A percentile compares a stretch with the other conserved stretches of the same genome.
phyloP scores from a whole-genome alignment of 73 alveolate genomes.

The Paramecium tetraurelia region DNA sequence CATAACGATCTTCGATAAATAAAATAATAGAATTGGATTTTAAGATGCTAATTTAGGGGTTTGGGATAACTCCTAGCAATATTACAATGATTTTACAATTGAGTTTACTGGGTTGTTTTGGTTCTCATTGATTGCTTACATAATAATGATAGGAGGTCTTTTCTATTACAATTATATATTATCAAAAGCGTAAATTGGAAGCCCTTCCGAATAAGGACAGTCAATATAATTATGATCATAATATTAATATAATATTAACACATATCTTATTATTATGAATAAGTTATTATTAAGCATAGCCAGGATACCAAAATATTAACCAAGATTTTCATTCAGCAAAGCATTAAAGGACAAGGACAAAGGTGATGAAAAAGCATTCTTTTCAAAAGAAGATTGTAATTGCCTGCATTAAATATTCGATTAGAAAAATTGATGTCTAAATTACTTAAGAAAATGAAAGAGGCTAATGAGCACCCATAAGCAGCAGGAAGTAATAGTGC shows the following conservation, averaged over 20 bases:
- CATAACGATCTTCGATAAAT: conserved; percentile 7
- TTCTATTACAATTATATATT: not conserved
- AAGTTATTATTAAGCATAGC: not conserved
- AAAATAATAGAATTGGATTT: conserved; percentile 35
- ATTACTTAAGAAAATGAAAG: not conserved
- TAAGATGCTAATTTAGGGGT: not conserved
- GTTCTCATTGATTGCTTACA: not conserved
- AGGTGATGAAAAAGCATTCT: not conserved
- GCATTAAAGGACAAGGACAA: not conserved
- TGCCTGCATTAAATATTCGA: not conserved
- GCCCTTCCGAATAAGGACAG: not conserved
- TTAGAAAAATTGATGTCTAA: not conserved
- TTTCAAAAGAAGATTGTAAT: not conserved
- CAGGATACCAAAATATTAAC: not conserved
- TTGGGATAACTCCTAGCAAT: not conserved
- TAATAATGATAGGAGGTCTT: not conserved
- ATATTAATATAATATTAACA: not conserved
- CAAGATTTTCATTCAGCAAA: not conserved
- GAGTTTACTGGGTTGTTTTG: not conserved
- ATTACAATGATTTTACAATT: not conserved
- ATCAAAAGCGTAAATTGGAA: not conserved
- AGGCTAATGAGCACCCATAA: not conserved
- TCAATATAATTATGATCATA: not conserved
- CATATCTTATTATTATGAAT: not conserved
- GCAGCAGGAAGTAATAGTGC: not conserved